Evolutionary conservation across 192 early-diverging fungal species (phyloP).

Genomic region (Coemansia sp.): DNA sequence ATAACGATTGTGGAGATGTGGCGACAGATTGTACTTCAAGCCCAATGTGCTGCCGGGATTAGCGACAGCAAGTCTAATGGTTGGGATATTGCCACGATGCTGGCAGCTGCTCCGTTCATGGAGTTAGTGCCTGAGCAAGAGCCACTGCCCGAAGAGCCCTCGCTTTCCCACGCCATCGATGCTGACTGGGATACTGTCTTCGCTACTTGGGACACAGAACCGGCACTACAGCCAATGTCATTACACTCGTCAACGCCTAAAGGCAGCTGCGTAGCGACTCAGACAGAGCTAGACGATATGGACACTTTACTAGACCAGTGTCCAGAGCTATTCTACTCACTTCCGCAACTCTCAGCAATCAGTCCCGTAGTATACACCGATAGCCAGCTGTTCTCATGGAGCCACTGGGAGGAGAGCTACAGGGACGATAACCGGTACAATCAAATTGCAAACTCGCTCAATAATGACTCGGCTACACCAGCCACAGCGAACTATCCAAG

Average conservation of each 20-base stretch:
- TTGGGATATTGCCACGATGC: not conserved
- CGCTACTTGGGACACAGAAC: not conserved
- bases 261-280: not conserved
- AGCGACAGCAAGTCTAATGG: not conserved
- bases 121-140: not conserved
- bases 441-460: constrained; percentile 15
- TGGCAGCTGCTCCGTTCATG: not conserved
- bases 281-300: constrained; percentile 1
- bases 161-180: not conserved
- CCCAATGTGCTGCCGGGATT: not conserved
- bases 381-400: constrained; percentile 11
- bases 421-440: constrained; percentile 23
- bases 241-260: not conserved
- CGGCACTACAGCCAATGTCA: not conserved
- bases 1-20: constrained; percentile 3
- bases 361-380: not conserved
- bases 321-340: constrained; percentile 24
- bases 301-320: constrained; percentile 12
- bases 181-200: not conserved
- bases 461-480: not conserved
- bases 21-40: not conserved
- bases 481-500: not conserved
- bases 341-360: not conserved
- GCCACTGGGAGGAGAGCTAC: constrained; percentile 25
- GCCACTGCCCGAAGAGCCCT: not conserved